phyloP scores from a whole-genome alignment of 257 asterid genomes.

The Solanum acaule region DNA sequence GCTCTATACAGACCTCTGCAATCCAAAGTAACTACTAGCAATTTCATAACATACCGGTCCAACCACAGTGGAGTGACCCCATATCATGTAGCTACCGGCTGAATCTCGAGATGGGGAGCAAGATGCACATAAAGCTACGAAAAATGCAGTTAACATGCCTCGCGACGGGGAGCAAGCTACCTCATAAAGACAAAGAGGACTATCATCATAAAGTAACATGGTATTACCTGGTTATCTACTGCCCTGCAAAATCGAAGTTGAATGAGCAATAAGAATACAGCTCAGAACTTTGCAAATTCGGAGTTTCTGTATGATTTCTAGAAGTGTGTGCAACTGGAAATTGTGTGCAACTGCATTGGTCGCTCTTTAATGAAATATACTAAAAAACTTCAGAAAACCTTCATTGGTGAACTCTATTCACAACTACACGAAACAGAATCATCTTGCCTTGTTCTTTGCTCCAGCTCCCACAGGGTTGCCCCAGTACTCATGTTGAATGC shows the following conservation, averaged over 20 bases:
- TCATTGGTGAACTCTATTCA: not conserved
- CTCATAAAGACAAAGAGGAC: constrained; percentile 5
- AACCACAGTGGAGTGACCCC: constrained; percentile 37
- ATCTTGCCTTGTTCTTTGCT: constrained; percentile 39
- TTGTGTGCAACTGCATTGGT: not conserved
- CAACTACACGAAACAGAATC: not conserved
- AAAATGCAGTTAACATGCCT: not conserved
- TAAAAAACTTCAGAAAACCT: not conserved
- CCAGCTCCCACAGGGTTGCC: constrained; percentile 27
- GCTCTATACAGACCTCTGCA: not conserved
- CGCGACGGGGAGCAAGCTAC: constrained; percentile 39
- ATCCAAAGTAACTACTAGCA: not conserved
- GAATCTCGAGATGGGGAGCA: constrained; percentile 42
- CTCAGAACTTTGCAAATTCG: not conserved
- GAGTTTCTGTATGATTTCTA: not conserved
- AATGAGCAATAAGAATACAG: not conserved
- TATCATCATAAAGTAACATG: not conserved
- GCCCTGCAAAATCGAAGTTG: constrained; percentile 22
- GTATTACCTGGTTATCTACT: constrained; percentile 30
- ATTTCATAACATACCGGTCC: constrained; percentile 20
- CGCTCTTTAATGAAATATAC: not conserved
- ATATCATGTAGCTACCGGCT: constrained; percentile 24
- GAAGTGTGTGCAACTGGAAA: not conserved
- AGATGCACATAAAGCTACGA: constrained; percentile 28
- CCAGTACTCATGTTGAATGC: constrained; percentile 33